Base-by-base conservation (phyloP, 2,329 filamentous ascomycete species). In the Monosporascus sp. region DNA sequence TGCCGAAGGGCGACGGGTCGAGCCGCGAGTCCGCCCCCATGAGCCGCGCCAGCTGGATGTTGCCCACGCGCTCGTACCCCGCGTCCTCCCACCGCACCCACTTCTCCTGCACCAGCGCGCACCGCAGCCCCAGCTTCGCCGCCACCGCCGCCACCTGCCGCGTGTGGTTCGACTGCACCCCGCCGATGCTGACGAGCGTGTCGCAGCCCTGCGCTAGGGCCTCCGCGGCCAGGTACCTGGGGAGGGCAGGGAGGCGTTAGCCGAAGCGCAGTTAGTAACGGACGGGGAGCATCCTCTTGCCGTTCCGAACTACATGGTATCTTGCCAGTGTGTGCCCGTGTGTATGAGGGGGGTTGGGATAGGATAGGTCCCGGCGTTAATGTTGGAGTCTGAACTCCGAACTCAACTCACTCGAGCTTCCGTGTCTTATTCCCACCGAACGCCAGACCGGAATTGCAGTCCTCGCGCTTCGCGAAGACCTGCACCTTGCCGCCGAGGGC, bases 401-500 rank as follows among this genome's bases (percentile, higher is more conserved):
- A 25, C 46, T 17, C 17, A 17, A 62, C 65, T 58, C 65, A 81
- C 74, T 89, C 85, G 2, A 88, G 75, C 68, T 88, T 88, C 53
- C 85, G 76, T 31, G 80, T 82, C 70, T 88, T 88, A 72, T 88
- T 88, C 50, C 84, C 85, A 38, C 85, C 85, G 61, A 78, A 86
- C 3, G 84, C 84, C 18, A 87, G 76, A 0, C 80, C 81, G 2
- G 83, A 86, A 70, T 86, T 87, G 63, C 83, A 82, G 70, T 89
- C 86, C 59, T 89, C 86, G 49, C 86, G 79, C 70, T 89, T 89
- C 50, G 86, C 85, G 64, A 83, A 89, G 57, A 89, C 78, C 20
- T 77, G 74, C 41, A 86, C 81, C 60, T 77, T 78, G 31, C 78
- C 77, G 48, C 80, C 78, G 5, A 88, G 76, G 24, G 80, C 81